Percentiles rank a stretch among this genome's conserved stretches.
Conservation (phyloP, 2,329 filamentous ascomycete genomes). For the Diaporthe amygdali region DNA sequence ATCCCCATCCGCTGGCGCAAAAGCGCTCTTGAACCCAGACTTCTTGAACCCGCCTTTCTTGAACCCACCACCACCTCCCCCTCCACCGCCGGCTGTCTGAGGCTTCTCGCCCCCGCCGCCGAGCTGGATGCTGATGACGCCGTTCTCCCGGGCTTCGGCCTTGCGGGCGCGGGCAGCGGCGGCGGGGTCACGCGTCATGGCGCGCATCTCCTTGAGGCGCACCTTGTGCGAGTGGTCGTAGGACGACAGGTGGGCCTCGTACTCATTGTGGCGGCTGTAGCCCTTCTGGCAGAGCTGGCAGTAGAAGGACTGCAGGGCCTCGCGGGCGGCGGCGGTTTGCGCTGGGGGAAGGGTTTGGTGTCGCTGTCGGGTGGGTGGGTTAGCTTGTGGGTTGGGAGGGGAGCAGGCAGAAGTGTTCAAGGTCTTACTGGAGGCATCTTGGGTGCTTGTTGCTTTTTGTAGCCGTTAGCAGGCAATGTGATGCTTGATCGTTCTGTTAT, state of each 20-base stretch:
- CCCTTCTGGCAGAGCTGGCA: slow-evolving; percentile 91
- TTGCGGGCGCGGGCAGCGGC: slow-evolving; percentile 69
- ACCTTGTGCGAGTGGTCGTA: slow-evolving; percentile 97
- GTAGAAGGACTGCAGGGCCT: slow-evolving; percentile 81
- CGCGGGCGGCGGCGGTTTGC: slow-evolving; percentile 69
- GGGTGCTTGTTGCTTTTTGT: neutral
- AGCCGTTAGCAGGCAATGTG: neutral
- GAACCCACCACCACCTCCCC: slow-evolving; percentile 50
- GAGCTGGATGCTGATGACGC: slow-evolving; percentile 71
- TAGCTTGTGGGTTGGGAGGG: slow-evolving; percentile 26
- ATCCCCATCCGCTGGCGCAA: slow-evolving; percentile 60
- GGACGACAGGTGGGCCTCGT: slow-evolving; percentile 89
- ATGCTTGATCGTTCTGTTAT: neutral
- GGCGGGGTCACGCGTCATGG: slow-evolving; percentile 75
- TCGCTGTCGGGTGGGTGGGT: slow-evolving; percentile 42
- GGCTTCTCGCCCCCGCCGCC: slow-evolving; percentile 40
- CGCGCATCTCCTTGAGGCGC: slow-evolving; percentile 86
- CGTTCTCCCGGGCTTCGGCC: slow-evolving; percentile 73
- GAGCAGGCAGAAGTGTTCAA: neutral
- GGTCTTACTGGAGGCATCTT: slow-evolving; percentile 61
- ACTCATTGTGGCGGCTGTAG: slow-evolving; percentile 94
- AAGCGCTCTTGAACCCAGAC: slow-evolving; percentile 80
- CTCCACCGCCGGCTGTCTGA: slow-evolving; percentile 35
- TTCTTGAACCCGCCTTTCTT: slow-evolving; percentile 81
- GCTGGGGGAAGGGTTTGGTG: slow-evolving; percentile 63